Evolutionary conservation across 371 early-diverging fungal species (phyloP).

Genomic region (Blakeslea trispora): DNA sequence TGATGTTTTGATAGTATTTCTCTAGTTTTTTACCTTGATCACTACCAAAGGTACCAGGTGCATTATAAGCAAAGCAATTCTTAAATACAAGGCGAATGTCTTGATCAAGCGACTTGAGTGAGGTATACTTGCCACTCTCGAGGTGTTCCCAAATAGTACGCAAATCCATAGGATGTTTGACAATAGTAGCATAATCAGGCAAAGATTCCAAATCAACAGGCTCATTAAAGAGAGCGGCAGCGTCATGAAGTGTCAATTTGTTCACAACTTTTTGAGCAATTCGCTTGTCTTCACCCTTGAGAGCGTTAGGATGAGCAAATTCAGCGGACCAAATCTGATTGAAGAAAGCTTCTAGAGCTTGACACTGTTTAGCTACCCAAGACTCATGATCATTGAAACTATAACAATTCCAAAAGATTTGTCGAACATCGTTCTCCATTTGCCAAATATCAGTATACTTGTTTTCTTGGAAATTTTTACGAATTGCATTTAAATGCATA

Average conservation of each 20-base stretch:
- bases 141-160: conserved; percentile 86
- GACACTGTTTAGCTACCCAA: conserved; percentile 45
- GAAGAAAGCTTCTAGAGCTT: conserved; percentile 39
- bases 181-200: conserved; percentile 82
- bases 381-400: conserved; percentile 83
- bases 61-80: conserved; percentile 94
- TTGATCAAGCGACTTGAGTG: conserved; percentile 49
- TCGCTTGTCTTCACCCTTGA: conserved; percentile 41
- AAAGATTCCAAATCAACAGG: conserved; percentile 93
- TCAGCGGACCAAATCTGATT: conserved; percentile 47
- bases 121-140: conserved; percentile 58
- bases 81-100: conserved; percentile 70
- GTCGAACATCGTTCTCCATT: conserved; percentile 61
- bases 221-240: conserved; percentile 61
- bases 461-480: conserved; percentile 67
- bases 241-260: conserved; percentile 41
- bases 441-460: conserved; percentile 49
- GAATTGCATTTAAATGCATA: conserved; percentile 95
- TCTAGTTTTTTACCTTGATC: conserved; percentile 74
- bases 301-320: conserved; percentile 37
- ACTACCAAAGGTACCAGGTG: conserved; percentile 77
- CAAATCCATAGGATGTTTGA: conserved; percentile 97
- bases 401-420: conserved; percentile 89
- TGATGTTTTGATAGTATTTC: conserved; percentile 56
- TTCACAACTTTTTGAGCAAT: conserved; percentile 41